phyloP scores from a whole-genome alignment of 371 early-diverging fungal genomes.

The Mortierella sp. region DNA sequence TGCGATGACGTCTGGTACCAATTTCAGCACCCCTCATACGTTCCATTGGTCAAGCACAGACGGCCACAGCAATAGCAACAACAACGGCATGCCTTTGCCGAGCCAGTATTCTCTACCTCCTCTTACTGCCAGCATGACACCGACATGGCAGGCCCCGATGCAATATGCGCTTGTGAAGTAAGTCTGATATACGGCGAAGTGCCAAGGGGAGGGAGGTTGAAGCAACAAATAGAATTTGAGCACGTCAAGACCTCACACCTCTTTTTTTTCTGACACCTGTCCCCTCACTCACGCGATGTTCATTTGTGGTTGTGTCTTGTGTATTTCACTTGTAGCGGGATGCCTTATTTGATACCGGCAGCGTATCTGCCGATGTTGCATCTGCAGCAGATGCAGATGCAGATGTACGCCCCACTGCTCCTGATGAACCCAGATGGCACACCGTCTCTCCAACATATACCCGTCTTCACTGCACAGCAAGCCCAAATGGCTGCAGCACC shows the following conservation, averaged over 20 bases:
- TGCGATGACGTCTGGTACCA: no score
- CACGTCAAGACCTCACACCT: no score
- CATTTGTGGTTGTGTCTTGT: background rate
- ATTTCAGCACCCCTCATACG: no score
- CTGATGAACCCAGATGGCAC: conserved; percentile 10
- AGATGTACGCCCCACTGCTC: conserved; percentile 1
- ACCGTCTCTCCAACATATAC: conserved; percentile 14
- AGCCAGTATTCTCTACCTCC: background rate
- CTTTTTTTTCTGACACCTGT: no score
- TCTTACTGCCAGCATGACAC: conserved; percentile 4
- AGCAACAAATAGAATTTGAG: conserved; percentile 41
- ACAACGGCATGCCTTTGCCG: background rate
- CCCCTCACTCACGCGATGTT: no score
- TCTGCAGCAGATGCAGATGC: conserved; percentile 27
- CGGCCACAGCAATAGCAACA: background rate
- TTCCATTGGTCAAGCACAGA: no score
- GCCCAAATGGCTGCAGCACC: conserved; percentile 9
- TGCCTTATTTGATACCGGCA: conserved; percentile 49
- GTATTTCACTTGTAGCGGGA: conserved; percentile 16
- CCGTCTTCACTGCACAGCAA: conserved; percentile 5
- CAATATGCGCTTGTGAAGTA: conserved; percentile 52
- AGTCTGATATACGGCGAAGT: conserved; percentile 3
- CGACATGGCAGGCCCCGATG: conserved; percentile 14
- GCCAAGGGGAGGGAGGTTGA: background rate
- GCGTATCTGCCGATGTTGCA: conserved; percentile 24